These are phyloP conservation scores for Flaveria sonorensis DNA, from an alignment of 129 eudicot species.

Conservation along the genomic window DNA sequence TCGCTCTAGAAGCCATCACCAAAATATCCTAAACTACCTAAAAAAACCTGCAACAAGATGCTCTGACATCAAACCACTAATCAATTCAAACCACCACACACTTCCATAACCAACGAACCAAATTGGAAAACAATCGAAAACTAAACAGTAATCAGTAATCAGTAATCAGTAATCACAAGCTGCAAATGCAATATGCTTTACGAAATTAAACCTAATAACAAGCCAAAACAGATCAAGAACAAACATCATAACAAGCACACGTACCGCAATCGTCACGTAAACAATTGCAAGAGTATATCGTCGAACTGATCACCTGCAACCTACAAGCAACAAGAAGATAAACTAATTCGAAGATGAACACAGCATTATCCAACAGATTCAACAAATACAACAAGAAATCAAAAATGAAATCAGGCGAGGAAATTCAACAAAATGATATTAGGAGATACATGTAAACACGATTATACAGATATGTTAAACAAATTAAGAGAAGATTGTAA, in stretches of 20 bases:
- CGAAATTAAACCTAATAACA: not conserved
- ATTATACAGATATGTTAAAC: constrained; percentile 5
- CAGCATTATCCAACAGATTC: constrained; percentile 20
- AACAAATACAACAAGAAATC: not conserved
- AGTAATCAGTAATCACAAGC: not conserved
- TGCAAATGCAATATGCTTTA: not conserved
- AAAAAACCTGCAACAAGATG: constrained; percentile 16
- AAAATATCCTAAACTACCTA: not conserved
- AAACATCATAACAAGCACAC: not conserved
- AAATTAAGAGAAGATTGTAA: not conserved
- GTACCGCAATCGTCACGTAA: constrained; percentile 17
- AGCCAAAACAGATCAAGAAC: not conserved
- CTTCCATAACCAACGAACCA: not conserved
- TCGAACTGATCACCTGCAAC: constrained; percentile 26
- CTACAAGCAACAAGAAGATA: constrained; percentile 14
- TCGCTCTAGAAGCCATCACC: constrained; percentile 79
- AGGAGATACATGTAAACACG: not conserved
- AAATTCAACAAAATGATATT: constrained; percentile 10
- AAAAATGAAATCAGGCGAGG: constrained; percentile 7
- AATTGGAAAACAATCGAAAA: not conserved
- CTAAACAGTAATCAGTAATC: constrained; percentile 9
- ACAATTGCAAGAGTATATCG: constrained; percentile 5
- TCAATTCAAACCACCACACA: constrained; percentile 8
- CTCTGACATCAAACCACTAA: constrained; percentile 13
- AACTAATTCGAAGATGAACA: not conserved